Evolutionary conservation across 2,329 filamentous ascomycete genomes (phyloP), one percentile per base, ranked within the genome.

Genomic region (Rhytidhysteron rufulum): DNA sequence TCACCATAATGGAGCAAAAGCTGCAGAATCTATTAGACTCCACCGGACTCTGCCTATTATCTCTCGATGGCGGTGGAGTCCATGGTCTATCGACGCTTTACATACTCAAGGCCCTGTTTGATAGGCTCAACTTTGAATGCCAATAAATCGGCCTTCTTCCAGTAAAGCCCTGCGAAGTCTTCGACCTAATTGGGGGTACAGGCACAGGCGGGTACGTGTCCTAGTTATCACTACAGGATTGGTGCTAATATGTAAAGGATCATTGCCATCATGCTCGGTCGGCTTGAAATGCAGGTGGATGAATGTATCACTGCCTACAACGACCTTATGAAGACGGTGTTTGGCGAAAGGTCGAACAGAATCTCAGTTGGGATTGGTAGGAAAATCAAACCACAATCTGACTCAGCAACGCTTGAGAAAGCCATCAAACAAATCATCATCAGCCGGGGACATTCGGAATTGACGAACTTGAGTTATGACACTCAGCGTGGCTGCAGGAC

Each of bases 1-100:
- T 49, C 8, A n/a, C n/a, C n/a, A n/a, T n/a, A n/a, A n/a, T n/a
- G n/a, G n/a, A n/a, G n/a, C n/a, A n/a, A n/a, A n/a, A n/a, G n/a
- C n/a, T n/a, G n/a, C n/a, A n/a, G n/a, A n/a, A n/a, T n/a, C n/a
- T n/a, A n/a, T n/a, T n/a, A n/a, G n/a, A n/a, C n/a, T n/a, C n/a
- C n/a, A 20, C 32, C 8, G 19, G 33, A 4, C 33, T 35, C 19
- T 35, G 33, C 13, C 17, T 35, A 5, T 29, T 47, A 22, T 42
- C 37, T 1, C 35, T 47, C 3, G 45, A 48, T 35, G 43, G 45
- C 17, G 45, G 45, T n/a, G 45, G 45, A 5, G 43, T 48, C 3
- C 45, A 43, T 3, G 45, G 45, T n/a, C 36, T 45, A 9, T 45
- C 43, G 9, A 22, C 37, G 13, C 43, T 48, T 20, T 30, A 31